phyloP scores from a whole-genome alignment of 805 yeast genomes.

The Kuraishia piskuri region DNA sequence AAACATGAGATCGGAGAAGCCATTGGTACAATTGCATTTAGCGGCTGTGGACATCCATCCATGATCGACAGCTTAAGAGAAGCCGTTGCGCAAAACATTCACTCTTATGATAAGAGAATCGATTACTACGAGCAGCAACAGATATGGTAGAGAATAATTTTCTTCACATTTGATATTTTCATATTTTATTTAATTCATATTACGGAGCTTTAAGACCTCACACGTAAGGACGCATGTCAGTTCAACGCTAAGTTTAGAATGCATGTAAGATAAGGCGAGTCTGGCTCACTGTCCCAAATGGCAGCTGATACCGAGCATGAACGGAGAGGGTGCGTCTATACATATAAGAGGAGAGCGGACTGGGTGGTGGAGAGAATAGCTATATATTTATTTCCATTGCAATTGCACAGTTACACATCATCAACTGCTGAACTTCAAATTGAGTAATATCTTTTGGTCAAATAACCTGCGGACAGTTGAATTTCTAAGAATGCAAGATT shows the following conservation, averaged over 20 bases:
- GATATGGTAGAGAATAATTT: conserved; percentile 17
- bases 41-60: conserved; percentile 39
- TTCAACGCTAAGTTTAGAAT: too few species aligned
- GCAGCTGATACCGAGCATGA: neutral
- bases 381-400: neutral
- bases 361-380: neutral
- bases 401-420: neutral
- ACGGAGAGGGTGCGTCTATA: neutral
- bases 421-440: too few species aligned
- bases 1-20: conserved; percentile 26
- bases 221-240: too few species aligned
- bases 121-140: conserved; percentile 28
- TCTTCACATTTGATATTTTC: neutral
- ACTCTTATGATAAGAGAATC: conserved; percentile 8
- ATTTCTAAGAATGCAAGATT: neutral
- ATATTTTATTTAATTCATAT: too few species aligned
- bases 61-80: conserved; percentile 36
- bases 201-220: neutral
- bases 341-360: neutral
- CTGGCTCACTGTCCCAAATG: neutral
- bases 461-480: neutral
- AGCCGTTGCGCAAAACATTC: conserved; percentile 12
- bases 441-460: neutral
- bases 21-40: conserved; percentile 31
- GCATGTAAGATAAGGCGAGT: neutral